These are phyloP conservation scores for Guadua angustifolia DNA, from an alignment of 176 grass and related monocot species.

Conservation along the genomic window DNA sequence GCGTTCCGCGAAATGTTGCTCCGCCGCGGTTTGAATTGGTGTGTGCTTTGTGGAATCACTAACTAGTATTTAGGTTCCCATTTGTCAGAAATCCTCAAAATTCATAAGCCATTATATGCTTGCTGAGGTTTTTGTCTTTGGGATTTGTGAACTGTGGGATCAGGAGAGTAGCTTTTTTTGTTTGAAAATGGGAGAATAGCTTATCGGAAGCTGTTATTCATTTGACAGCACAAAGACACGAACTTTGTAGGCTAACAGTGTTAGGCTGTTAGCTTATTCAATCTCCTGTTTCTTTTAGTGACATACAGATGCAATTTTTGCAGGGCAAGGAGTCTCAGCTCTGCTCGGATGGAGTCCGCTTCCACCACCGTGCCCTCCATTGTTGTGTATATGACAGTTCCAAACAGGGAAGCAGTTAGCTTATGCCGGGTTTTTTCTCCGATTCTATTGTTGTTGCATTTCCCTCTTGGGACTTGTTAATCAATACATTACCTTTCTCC, in stretches of 20 bases:
- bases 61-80: background rate
- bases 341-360: constrained; percentile 68
- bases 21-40: background rate
- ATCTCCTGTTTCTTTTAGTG: background rate
- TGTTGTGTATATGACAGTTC: constrained; percentile 95
- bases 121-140: background rate
- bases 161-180: no score
- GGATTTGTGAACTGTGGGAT: background rate
- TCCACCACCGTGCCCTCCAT: constrained; percentile 69
- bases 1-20: background rate
- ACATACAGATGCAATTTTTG: constrained; percentile 10
- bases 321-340: constrained; percentile 57
- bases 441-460: background rate
- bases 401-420: constrained; percentile 71
- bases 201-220: background rate
- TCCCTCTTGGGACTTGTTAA: background rate
- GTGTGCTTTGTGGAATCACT: background rate
- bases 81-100: background rate
- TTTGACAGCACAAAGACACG: background rate
- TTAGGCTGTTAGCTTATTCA: constrained; percentile 1
- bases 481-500: background rate
- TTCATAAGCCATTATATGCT: background rate
- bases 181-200: background rate
- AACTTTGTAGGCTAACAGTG: constrained; percentile 19
- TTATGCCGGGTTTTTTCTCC: background rate